Conservation (phyloP, 345 rosid genomes). For the Laguncularia racemosa region DNA sequence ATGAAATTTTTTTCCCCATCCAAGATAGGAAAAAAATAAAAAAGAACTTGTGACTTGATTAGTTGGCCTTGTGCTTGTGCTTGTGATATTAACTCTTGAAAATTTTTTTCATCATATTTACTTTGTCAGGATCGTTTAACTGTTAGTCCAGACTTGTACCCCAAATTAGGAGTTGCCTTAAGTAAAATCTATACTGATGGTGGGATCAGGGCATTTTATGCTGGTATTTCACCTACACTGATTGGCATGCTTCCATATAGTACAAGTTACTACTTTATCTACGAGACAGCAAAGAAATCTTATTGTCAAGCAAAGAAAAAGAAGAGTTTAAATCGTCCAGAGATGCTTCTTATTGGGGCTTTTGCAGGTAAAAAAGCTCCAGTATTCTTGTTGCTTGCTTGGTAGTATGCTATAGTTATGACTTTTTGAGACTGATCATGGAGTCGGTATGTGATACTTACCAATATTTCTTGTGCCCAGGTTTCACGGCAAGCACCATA, state of each 20-base stretch:
- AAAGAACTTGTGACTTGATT: background rate
- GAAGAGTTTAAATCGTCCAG: slow-evolving; percentile 77
- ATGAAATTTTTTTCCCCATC: too few species aligned
- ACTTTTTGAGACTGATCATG: background rate
- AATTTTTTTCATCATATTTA: too few species aligned
- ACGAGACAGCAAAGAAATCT: slow-evolving; percentile 64
- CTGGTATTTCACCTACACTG: slow-evolving; percentile 79
- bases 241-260: slow-evolving; percentile 98
- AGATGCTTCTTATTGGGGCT: slow-evolving; percentile 91
- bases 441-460: background rate
- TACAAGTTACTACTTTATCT: slow-evolving; percentile 93
- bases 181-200: slow-evolving; percentile 74
- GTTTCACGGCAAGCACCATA: slow-evolving; percentile 88
- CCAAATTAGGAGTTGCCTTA: slow-evolving; percentile 62
- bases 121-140: slow-evolving; percentile 84
- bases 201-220: slow-evolving; percentile 76
- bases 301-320: slow-evolving; percentile 77
- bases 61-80: too few species aligned
- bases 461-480: slow-evolving; percentile 24
- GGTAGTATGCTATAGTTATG: background rate
- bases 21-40: background rate
- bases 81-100: background rate
- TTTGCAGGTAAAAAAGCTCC: slow-evolving; percentile 53
- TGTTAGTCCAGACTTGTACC: slow-evolving; percentile 80
- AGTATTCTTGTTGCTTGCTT: background rate